A percentile compares a stretch with the other conserved stretches of the same genome.
These are phyloP conservation scores for Clarireedia homoeocarpa DNA, from an alignment of 2,329 filamentous ascomycete species.

Conservation along the genomic window DNA sequence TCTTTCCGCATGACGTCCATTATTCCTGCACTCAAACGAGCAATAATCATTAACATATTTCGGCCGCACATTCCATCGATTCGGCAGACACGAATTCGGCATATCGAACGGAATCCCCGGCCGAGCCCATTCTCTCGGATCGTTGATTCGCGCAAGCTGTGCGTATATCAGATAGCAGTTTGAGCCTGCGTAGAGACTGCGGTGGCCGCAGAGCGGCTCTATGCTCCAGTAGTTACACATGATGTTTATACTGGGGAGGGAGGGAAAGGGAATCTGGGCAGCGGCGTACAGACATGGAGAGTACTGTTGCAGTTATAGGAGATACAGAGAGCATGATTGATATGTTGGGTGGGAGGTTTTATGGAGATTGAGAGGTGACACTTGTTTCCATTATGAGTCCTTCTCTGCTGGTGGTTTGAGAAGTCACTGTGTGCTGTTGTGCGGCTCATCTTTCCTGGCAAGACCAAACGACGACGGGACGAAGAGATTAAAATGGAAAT, in stretches of 20 bases:
- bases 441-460: constrained; percentile 4
- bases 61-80: constrained; percentile 17
- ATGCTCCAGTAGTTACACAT: constrained; percentile 28
- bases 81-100: constrained; percentile 21
- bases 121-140: constrained; percentile 17
- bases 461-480: background rate
- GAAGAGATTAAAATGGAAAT: background rate
- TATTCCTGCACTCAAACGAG: constrained; percentile 26
- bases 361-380: background rate
- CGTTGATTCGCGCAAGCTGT: constrained; percentile 28
- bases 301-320: background rate
- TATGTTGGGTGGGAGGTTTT: background rate
- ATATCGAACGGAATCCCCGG: constrained; percentile 23
- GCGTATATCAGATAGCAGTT: constrained; percentile 26
- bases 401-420: constrained; percentile 5
- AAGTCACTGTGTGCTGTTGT: constrained; percentile 6
- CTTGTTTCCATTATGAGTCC: constrained; percentile 3
- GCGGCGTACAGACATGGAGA: background rate
- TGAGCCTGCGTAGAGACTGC: constrained; percentile 22
- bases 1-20: constrained; percentile 15
- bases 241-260: background rate
- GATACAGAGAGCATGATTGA: background rate
- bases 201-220: constrained; percentile 25
- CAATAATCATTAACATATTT: constrained; percentile 20
- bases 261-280: background rate